Evolutionary conservation across 768 basidiomycete species (phyloP), one percentile per base, ranked within the genome.

Genomic region (Pleurotus sapidus): DNA sequence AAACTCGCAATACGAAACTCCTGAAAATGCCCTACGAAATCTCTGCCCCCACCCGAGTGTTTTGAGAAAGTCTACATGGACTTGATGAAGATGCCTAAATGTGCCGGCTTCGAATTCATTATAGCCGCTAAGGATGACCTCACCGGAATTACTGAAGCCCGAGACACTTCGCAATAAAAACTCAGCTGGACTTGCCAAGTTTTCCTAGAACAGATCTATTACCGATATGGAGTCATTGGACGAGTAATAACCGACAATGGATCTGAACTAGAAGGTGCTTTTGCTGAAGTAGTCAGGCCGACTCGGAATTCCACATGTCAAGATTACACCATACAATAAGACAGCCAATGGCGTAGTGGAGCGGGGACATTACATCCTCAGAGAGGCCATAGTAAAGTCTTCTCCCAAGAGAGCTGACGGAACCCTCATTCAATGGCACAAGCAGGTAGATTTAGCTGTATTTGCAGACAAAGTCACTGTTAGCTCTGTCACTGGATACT

Each of bases 241-340:
- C 45, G 66, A 53, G 58, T 70, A 5, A 57, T 64, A 3, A 71
- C 72, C 1, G 72, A 73, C 45, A 73, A 73, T 55, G 68, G 72
- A 7, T 15, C 63, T 1, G 66, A 64, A 39, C 62, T 61, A 1
- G 58, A 59, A 17, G 67, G 60, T 18, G 70, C 63, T 1, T 63
- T 70, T 46, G 27, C 43, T 39, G 24, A 27, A 3, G 34, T 64
- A 9, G 47, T 58, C 34, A 30, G n/a, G 51, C 1, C 15, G 51
- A 12, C 20, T 62, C 2, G 46, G 46, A 47, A 47, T 64, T 62
- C 47, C 55, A 3, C 73, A 73, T 14, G 61, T 74, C 42, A 25
- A 58, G 1, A 72, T 75, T 11, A 72, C 67, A 1, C 59, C 68
- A 2, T 75, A 74, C 51, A 75, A 76, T 7, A 43, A 43, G 42